Evolutionary conservation across 345 rosid genomes (phyloP).

Genomic region (Syzygium grande): DNA sequence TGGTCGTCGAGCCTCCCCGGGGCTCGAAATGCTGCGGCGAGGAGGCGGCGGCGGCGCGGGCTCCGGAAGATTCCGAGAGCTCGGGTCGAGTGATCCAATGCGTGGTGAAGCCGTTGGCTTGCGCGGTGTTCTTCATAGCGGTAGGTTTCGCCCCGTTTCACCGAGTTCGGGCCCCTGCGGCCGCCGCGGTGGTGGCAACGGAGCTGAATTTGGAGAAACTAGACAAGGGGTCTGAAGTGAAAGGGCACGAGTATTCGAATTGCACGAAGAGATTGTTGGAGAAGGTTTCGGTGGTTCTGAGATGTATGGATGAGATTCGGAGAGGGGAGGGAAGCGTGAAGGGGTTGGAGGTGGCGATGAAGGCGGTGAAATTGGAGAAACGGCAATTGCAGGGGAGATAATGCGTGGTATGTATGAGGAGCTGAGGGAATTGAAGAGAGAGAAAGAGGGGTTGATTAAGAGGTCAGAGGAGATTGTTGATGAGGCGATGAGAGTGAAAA

Average conservation of each 20-base stretch:
- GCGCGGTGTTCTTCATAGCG: constrained; percentile 52
- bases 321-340: constrained; percentile 36
- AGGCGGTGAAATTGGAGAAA: constrained; percentile 47
- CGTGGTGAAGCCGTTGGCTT: constrained; percentile 35
- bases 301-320: constrained; percentile 46
- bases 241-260: constrained; percentile 45
- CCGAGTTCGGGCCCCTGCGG: constrained; percentile 37
- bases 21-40: constrained; percentile 1
- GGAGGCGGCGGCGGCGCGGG: not conserved
- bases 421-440: constrained; percentile 31
- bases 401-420: constrained; percentile 47
- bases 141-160: constrained; percentile 47
- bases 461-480: constrained; percentile 44
- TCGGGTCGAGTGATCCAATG: constrained; percentile 12
- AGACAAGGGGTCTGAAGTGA: constrained; percentile 18
- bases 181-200: constrained; percentile 39
- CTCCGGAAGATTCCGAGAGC: not conserved
- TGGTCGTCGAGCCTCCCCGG: not conserved
- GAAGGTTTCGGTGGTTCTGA: constrained; percentile 49
- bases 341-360: constrained; percentile 32
- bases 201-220: constrained; percentile 12
- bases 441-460: constrained; percentile 39
- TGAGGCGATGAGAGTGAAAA: constrained; percentile 27
- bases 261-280: constrained; percentile 51
- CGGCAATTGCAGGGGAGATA: constrained; percentile 53